phyloP scores from a whole-genome alignment of 192 early-diverging fungal genomes.

The Mortierella hygrophila region DNA sequence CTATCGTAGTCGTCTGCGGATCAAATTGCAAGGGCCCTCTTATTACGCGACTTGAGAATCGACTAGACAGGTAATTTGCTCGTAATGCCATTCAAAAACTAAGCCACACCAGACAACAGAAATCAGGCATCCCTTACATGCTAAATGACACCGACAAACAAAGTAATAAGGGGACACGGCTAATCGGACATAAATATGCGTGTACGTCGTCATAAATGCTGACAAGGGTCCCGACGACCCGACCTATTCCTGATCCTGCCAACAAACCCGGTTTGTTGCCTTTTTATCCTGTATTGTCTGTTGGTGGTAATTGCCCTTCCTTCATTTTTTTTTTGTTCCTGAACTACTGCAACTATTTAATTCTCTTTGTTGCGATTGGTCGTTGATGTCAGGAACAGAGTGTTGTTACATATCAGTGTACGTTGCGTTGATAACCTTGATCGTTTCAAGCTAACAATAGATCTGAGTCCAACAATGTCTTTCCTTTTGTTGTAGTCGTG shows the following conservation, averaged over 20 bases:
- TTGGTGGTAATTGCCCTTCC: too few species aligned
- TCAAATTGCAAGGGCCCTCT: neutral
- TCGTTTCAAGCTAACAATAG: too few species aligned
- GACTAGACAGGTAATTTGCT: neutral
- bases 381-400: too few species aligned
- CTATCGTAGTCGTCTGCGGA: neutral
- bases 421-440: too few species aligned
- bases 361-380: too few species aligned
- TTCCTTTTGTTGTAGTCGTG: too few species aligned
- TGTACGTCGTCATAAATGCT: neutral
- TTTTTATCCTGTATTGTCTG: too few species aligned
- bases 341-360: too few species aligned
- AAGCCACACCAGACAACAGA: neutral
- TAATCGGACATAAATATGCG: neutral
- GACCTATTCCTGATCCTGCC: neutral
- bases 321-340: too few species aligned
- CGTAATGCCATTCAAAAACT: neutral
- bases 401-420: too few species aligned
- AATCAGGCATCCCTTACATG: neutral
- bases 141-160: neutral
- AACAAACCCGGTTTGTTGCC: neutral
- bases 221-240: neutral
- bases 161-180: neutral
- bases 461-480: too few species aligned
- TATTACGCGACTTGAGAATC: neutral